Percentiles rank a stretch among this genome's conserved stretches.
Evolutionary conservation across 768 basidiomycete species (phyloP).

Genomic region (Terana coerulea): DNA sequence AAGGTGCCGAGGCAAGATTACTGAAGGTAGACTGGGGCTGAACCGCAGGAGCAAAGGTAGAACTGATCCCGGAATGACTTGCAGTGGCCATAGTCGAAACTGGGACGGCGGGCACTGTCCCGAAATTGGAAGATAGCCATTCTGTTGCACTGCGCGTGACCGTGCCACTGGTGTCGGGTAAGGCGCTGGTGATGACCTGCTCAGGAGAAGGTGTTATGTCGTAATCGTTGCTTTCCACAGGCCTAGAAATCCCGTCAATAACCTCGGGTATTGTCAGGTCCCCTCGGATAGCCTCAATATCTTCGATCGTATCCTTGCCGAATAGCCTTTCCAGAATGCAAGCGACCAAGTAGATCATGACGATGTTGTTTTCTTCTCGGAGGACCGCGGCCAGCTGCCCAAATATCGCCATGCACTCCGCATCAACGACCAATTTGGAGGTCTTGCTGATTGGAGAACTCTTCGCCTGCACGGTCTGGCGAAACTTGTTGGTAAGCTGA

Average conservation of each 20-base stretch:
- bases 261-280: constrained; percentile 55
- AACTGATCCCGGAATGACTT: not conserved
- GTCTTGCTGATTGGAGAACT: constrained; percentile 72
- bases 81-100: not conserved
- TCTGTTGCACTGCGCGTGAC: constrained; percentile 23
- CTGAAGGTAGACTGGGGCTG: constrained; percentile 13
- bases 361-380: constrained; percentile 56
- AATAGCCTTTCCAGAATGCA: constrained; percentile 89
- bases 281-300: constrained; percentile 64
- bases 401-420: constrained; percentile 65
- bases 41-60: constrained; percentile 16
- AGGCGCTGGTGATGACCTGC: constrained; percentile 13
- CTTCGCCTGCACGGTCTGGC: constrained; percentile 72
- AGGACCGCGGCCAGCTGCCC: constrained; percentile 57
- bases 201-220: not conserved
- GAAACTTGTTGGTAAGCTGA: constrained; percentile 77
- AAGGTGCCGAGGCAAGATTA: too few species aligned
- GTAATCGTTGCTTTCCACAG: not conserved
- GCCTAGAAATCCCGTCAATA: constrained; percentile 54
- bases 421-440: constrained; percentile 61
- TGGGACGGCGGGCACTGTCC: constrained; percentile 8
- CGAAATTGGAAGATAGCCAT: constrained; percentile 31
- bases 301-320: constrained; percentile 72
- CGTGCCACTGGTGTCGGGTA: constrained; percentile 19
- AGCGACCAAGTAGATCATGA: constrained; percentile 85